These are phyloP conservation scores for Trichoderma sp. DNA, from an alignment of 2,329 filamentous ascomycete genomes.

Conservation along the genomic window DNA sequence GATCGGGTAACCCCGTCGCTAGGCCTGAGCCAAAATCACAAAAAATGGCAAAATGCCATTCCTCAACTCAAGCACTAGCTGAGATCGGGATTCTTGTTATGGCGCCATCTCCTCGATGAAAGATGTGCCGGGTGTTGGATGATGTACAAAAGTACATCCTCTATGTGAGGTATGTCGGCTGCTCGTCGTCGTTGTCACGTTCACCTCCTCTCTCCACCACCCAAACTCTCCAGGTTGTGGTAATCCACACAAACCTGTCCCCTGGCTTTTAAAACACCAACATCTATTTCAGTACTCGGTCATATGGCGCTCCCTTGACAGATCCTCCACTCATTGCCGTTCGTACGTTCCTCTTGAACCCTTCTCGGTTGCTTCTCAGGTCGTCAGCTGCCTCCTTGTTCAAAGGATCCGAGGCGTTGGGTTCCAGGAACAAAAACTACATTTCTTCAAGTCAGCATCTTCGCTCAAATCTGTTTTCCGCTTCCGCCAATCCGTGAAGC, in stretches of 20 bases:
- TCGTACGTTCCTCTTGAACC: conserved; percentile 89
- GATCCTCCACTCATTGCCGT: conserved; percentile 78
- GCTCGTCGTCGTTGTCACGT: background rate
- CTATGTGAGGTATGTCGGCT: conserved; percentile 4
- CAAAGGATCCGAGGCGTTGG: conserved; percentile 93
- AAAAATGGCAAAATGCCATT: background rate
- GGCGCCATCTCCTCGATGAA: background rate
- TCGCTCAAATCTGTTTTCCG: background rate
- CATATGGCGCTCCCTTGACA: conserved; percentile 73
- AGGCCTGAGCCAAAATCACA: background rate
- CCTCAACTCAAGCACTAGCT: background rate
- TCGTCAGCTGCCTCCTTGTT: conserved; percentile 98
- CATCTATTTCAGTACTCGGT: conserved; percentile 70
- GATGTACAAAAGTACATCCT: conserved; percentile 1
- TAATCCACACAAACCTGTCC: background rate
- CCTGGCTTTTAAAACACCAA: background rate
- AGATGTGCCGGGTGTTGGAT: background rate
- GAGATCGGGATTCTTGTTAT: background rate
- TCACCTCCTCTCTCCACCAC: background rate
- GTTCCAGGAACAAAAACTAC: conserved; percentile 95
- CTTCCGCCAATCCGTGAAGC: background rate
- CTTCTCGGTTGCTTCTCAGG: conserved; percentile 78
- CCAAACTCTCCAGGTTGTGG: background rate
- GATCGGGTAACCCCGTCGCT: background rate
- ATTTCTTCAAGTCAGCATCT: background rate